Conservation (phyloP, 23 red algal genomes). For the Porphyridium purpureum region DNA sequence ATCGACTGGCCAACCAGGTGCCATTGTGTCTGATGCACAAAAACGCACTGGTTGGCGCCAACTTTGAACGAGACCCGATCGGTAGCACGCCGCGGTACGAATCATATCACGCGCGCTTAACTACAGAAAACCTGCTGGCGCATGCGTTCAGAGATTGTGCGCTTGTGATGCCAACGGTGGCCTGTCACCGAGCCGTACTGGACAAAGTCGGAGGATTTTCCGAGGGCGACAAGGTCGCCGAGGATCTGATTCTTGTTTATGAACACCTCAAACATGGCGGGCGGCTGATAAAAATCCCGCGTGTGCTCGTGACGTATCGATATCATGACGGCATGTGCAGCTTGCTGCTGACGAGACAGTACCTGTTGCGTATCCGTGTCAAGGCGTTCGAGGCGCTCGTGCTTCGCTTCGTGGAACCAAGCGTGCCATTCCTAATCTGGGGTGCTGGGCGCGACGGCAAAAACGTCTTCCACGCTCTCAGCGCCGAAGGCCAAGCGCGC, state of each 20-base stretch:
- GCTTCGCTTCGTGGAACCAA: background rate
- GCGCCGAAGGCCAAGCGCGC: conserved; percentile 1
- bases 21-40: no score
- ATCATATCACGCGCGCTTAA: conserved; percentile 11
- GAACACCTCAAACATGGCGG: background rate
- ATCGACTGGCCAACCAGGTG: conserved; percentile 5
- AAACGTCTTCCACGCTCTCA: conserved; percentile 20
- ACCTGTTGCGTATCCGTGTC: conserved; percentile 32
- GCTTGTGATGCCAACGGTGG: conserved; percentile 37
- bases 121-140: conserved; percentile 12
- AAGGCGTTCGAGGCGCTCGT: conserved; percentile 45
- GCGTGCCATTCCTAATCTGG: conserved; percentile 28
- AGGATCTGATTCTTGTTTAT: background rate
- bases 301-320: conserved; percentile 9
- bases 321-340: conserved; percentile 17
- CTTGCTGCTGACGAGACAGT: conserved; percentile 6
- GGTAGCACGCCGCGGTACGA: conserved; percentile 43
- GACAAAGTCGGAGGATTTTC: background rate
- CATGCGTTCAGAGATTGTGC: conserved; percentile 43
- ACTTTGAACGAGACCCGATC: conserved; percentile 20
- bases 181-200: conserved; percentile 4
- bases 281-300: background rate
- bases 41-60: conserved; percentile 28
- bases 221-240: background rate
- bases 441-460: conserved; percentile 35